Evolutionary conservation across 2,329 filamentous ascomycete species (phyloP), one percentile per base, ranked within the genome.

Genomic region (Mariannaea sp.): DNA sequence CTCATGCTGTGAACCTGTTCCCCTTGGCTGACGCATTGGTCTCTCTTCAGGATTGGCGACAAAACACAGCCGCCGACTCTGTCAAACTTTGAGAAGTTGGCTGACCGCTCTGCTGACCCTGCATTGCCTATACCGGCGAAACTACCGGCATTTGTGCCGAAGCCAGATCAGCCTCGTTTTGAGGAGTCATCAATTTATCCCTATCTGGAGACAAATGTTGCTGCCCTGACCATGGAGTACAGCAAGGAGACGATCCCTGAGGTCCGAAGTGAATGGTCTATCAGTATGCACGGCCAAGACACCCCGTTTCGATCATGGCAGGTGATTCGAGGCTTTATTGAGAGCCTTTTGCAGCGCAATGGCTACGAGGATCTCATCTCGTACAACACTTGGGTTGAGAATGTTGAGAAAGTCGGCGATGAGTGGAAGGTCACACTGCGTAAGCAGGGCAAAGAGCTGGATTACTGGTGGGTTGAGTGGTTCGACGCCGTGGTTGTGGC

Each of bases 161-260:
- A 72, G 44, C 68, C 71, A 14, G 57, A 67, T 3, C 73, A 75
- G 56, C 74, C 77, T 19, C 78, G 82, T 2, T 84, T 80, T 60
- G 70, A 74, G 9, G 82, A 85, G 55, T 82, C 82, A 1, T 80
- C 80, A 2, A 75, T 87, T 27, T 87, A 87, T 59, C 81, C 82
- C 0, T 78, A 80, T 26, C 71, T 87, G 12, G 82, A 87, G 63
- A 87, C 84, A 6, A 88, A 88, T 60, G 80, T 88, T 44, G 78
- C 82, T 56, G 72, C 74, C 5, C 61, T 77, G 2, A 73, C 81
- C 1, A 88, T 88, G 85, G 74, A 77, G 16, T 88, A 82, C 66
- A 80, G 75, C 2, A 75, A 82, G 57, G 82, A 85, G 53, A 72
- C 75, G 0, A 80, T 86, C 14, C 77, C 81, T 0, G 65, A 67